Percentiles rank a stretch among this genome's conserved stretches.
Conservation (phyloP, 2,329 filamentous ascomycete genomes). For the Fusarium sp. region DNA sequence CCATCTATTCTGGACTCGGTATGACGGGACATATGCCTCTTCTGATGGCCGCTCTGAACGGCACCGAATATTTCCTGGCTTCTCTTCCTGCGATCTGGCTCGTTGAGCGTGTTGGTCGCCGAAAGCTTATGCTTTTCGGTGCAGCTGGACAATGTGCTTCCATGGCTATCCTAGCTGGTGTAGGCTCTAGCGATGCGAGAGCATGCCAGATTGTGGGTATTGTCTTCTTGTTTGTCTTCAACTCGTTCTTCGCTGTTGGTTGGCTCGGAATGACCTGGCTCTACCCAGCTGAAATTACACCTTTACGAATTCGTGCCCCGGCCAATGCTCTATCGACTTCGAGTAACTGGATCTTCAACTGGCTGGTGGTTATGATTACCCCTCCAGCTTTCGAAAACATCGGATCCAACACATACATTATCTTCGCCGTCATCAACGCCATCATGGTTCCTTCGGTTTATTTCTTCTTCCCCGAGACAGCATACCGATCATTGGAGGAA, state of each 20-base stretch:
- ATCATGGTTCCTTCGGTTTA: constrained; percentile 68
- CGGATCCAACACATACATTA: constrained; percentile 69
- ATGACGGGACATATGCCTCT: constrained; percentile 67
- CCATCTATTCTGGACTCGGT: constrained; percentile 68
- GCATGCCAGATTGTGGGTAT: constrained; percentile 70
- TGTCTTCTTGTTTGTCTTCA: constrained; percentile 74
- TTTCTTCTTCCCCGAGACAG: constrained; percentile 75
- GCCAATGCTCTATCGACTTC: constrained; percentile 67
- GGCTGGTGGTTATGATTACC: constrained; percentile 72
- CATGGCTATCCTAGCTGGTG: constrained; percentile 72
- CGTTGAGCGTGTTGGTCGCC: constrained; percentile 74
- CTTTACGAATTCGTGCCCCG: constrained; percentile 73
- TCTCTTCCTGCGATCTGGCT: constrained; percentile 72
- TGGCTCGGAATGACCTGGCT: constrained; percentile 72
- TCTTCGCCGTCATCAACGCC: constrained; percentile 75
- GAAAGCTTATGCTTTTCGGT: constrained; percentile 79
- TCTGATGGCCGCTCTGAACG: constrained; percentile 62
- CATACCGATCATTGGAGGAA: constrained; percentile 72
- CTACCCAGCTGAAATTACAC: constrained; percentile 75
- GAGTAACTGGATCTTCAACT: constrained; percentile 73
- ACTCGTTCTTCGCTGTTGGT: constrained; percentile 68
- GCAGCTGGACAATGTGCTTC: constrained; percentile 69
- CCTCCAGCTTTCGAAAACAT: constrained; percentile 70
- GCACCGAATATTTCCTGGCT: constrained; percentile 68
- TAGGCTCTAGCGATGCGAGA: constrained; percentile 63